phyloP scores from a whole-genome alignment of 495 filamentous ascomycete species.

The Hypoxylon crocopeplum region DNA sequence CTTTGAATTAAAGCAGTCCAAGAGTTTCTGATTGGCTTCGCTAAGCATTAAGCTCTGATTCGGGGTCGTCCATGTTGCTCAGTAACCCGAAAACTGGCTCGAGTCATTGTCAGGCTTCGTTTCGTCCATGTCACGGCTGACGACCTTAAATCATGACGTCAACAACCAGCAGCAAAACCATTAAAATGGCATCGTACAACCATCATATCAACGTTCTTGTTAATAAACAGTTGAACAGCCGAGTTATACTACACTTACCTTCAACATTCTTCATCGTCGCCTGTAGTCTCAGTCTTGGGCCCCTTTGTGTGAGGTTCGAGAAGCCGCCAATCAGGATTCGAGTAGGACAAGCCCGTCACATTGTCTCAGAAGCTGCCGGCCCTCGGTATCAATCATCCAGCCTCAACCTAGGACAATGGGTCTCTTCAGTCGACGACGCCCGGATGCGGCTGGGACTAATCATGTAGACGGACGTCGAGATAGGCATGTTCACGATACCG shows the following conservation, averaged over 20 bases:
- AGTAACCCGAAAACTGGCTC: constrained; percentile 9
- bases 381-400: too few species aligned
- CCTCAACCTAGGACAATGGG: constrained; percentile 32
- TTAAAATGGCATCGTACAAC: neutral
- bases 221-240: neutral
- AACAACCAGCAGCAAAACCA: neutral
- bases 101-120: constrained; percentile 7
- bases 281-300: neutral
- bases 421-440: constrained; percentile 36
- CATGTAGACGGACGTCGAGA: constrained; percentile 12
- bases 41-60: neutral
- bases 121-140: constrained; percentile 15
- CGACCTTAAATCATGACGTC: constrained; percentile 29
- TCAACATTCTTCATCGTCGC: neutral
- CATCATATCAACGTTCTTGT: neutral
- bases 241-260: neutral
- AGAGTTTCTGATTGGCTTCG: constrained; percentile 22
- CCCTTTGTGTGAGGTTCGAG: neutral
- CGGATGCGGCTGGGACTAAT: constrained; percentile 3
- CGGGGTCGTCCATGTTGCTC: constrained; percentile 1
- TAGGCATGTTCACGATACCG: constrained; percentile 16
- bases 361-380: too few species aligned
- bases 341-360: neutral
- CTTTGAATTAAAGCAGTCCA: neutral
- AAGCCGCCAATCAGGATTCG: neutral